phyloP scores from a whole-genome alignment of 495 filamentous ascomycete species.

The Parmelia sp. region DNA sequence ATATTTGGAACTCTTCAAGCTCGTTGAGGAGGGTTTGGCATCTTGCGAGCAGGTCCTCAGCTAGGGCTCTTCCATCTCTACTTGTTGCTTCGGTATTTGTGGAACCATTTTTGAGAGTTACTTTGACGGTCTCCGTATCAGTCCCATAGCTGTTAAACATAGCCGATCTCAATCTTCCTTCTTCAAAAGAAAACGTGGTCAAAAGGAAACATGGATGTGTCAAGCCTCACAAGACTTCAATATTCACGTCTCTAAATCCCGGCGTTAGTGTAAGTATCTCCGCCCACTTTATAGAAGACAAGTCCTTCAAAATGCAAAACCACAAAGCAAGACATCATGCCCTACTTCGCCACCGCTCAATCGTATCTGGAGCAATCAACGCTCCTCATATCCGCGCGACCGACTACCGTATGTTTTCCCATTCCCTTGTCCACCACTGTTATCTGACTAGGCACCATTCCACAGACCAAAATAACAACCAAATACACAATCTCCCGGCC shows the following conservation, averaged over 20 bases:
- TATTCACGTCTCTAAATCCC: background rate
- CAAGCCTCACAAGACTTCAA: background rate
- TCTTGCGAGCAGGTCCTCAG: slow-evolving; percentile 35
- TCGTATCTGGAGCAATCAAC: slow-evolving; percentile 59
- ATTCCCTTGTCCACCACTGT: slow-evolving; percentile 8
- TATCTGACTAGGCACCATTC: slow-evolving; percentile 10
- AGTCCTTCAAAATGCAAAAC: background rate
- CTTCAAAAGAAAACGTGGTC: too few species aligned
- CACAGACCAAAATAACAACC: slow-evolving; percentile 73
- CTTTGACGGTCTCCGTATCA: background rate
- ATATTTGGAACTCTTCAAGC: slow-evolving; percentile 41
- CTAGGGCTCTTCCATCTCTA: slow-evolving; percentile 17
- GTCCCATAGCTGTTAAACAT: background rate
- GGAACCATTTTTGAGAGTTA: background rate
- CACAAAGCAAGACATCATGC: slow-evolving; percentile 37
- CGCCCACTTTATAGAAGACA: slow-evolving; percentile 2
- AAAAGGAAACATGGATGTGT: too few species aligned
- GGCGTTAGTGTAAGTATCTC: slow-evolving; percentile 16
- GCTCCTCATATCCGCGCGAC: slow-evolving; percentile 56
- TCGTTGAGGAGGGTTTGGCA: slow-evolving; percentile 42
- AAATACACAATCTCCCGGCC: slow-evolving; percentile 63
- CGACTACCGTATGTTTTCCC: slow-evolving; percentile 48
- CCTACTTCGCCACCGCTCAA: slow-evolving; percentile 53
- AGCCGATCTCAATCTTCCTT: too few species aligned
- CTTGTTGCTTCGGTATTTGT: background rate